Base-by-base conservation (phyloP, 2,329 filamentous ascomycete species). In the Arachnopeziza araneosa region DNA sequence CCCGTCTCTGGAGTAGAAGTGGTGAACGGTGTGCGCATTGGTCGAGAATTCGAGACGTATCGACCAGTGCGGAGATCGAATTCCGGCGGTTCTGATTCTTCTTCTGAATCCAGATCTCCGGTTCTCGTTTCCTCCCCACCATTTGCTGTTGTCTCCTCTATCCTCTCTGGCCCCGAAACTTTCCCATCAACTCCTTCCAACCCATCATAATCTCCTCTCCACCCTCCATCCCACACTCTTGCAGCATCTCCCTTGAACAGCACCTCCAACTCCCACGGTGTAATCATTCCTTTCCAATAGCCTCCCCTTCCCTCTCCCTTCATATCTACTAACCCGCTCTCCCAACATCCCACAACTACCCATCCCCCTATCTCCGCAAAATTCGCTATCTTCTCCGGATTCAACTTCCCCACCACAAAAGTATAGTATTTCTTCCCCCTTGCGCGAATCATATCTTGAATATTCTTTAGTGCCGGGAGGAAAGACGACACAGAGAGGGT, bases 281-380 rank as follows among this genome's bases (percentile, higher is more conserved):
- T 99, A 50, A 98, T 86, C 10, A 98, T 87, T 0, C 93, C 92
- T 68, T 86, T 84, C 82, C 88, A 98, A 71, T 96, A 96, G 22
- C 36, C 52, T 24, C 52, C 56, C 7, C 89, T 90, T 60, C 90
- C 89, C 5, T 89, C 89, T 60, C 89, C 88, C 64, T 92, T 91
- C 21, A 23, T 23, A 68, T 97, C 93, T 4, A 99, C 84, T 55
- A 98, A 77, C 61, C 90, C 91, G 73, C 93, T 96, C 76, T 99
- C 95, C 95, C 95, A 99, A 75, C 95, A 99, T 1, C 95, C 93
- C 10, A 99, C 90, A 0, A 98, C 92, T 0, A 98, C 92, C 95
- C 95, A 99, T 19, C 92, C 93, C 51, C 92, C 93, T 5, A 99
- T 85, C 74, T 99, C 95, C 60, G 89, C 85, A 76, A 99, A 99